Conservation (phyloP, 345 rosid genomes). For the Camelina neglecta region DNA sequence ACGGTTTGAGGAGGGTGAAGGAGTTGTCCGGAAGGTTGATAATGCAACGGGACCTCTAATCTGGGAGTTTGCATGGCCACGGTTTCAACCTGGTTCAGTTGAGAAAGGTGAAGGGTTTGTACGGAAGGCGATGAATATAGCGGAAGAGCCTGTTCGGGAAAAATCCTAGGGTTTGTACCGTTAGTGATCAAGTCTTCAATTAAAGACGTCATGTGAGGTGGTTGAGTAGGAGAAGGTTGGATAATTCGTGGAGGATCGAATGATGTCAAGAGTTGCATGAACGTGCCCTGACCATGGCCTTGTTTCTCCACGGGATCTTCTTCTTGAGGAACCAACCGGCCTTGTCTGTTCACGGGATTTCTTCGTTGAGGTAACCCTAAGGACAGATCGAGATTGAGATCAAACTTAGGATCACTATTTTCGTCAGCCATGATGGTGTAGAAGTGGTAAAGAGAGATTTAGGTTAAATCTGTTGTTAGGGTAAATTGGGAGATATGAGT, state of each 20-base stretch:
- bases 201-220: neutral
- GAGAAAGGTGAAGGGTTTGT: no score
- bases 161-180: neutral
- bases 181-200: no score
- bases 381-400: conserved; percentile 23
- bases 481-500: no score
- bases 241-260: neutral
- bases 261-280: conserved; percentile 14
- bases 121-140: neutral
- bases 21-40: neutral
- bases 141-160: neutral
- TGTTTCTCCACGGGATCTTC: neutral
- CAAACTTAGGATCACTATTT: neutral
- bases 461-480: no score
- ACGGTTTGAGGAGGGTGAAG: conserved; percentile 11
- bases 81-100: no score
- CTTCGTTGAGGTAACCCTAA: conserved; percentile 1
- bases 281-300: neutral
- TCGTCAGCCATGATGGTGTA: conserved; percentile 11
- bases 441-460: neutral
- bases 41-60: no score
- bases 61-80: no score
- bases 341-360: neutral
- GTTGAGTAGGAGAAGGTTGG: neutral
- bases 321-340: neutral